These are phyloP conservation scores for Fraxinus dipetala DNA, from an alignment of 305 asterid species.

Conservation along the genomic window DNA sequence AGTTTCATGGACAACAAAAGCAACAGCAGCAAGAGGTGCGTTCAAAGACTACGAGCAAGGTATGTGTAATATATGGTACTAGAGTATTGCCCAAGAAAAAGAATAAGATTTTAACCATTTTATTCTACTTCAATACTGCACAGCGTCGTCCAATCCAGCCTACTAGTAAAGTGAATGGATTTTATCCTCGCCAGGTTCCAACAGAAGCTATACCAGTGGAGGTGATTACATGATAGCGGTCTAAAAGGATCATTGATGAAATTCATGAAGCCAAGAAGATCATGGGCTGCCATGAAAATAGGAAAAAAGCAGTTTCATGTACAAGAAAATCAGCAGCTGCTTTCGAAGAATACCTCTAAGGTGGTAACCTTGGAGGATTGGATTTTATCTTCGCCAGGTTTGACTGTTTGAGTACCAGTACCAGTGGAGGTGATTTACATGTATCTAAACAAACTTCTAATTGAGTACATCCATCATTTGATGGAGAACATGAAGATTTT, in stretches of 20 bases:
- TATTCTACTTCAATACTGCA: not conserved
- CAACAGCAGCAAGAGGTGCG: not conserved
- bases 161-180: slow-evolving; percentile 31
- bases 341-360: not conserved
- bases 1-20: slow-evolving; percentile 19
- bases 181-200: slow-evolving; percentile 32
- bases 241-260: slow-evolving; percentile 16
- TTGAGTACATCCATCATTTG: slow-evolving; percentile 36
- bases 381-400: slow-evolving; percentile 38
- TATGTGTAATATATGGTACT: not conserved
- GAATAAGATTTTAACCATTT: not conserved
- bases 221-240: not conserved
- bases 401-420: not conserved
- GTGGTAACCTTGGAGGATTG: slow-evolving; percentile 37
- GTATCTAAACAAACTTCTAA: slow-evolving; percentile 18
- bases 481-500: not conserved
- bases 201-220: not conserved
- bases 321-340: slow-evolving; percentile 19
- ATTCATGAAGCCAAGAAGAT: slow-evolving; percentile 30
- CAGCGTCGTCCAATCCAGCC: not conserved
- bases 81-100: not conserved
- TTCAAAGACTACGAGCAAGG: not conserved
- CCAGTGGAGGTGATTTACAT: not conserved
- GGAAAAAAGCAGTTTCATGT: slow-evolving; percentile 4
- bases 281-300: slow-evolving; percentile 20